phyloP scores from a whole-genome alignment of 176 grass and related monocot species.

The Sorghum bicolor region Sorghum_bicolor_NCBIv3 NC_012870.2:71048001-71048500 shows the following conservation, averaged over 20 bases:
- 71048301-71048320: slow-evolving; percentile 69
- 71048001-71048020: slow-evolving; percentile 38
- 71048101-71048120: slow-evolving; percentile 68
- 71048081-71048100: slow-evolving; percentile 83
- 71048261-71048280: slow-evolving; percentile 76
- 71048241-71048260: slow-evolving; percentile 49
- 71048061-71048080: slow-evolving; percentile 47
- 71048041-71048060: slow-evolving; percentile 79
- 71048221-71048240: slow-evolving; percentile 18
- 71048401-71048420: slow-evolving; percentile 74
- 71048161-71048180: slow-evolving; percentile 74
- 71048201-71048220: slow-evolving; percentile 17
- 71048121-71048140: slow-evolving; percentile 53
- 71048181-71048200: slow-evolving; percentile 74
- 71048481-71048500: slow-evolving; percentile 68
- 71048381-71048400: slow-evolving; percentile 51
- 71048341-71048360: slow-evolving; percentile 20
- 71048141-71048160: slow-evolving; percentile 59
- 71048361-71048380: slow-evolving; percentile 61
- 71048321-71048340: slow-evolving; percentile 43
- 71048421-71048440: slow-evolving; percentile 75
- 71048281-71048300: slow-evolving; percentile 89
- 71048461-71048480: slow-evolving; percentile 49
- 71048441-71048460: slow-evolving; percentile 78
- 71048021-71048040: slow-evolving; percentile 55